Evolutionary conservation across 345 rosid species (phyloP).

Genomic region (Excoecaria agallocha): DNA sequence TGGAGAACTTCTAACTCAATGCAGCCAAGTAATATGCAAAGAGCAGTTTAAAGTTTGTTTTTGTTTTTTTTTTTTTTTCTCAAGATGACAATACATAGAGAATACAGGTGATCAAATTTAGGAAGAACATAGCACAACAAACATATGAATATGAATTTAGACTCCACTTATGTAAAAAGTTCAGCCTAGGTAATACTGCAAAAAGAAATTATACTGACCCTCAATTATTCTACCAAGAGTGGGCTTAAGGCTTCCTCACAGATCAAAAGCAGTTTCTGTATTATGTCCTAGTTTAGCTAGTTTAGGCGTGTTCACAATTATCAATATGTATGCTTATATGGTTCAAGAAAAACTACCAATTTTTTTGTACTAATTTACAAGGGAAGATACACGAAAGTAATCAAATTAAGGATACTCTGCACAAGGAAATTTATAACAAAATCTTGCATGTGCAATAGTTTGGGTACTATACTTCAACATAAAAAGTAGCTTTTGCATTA

Average conservation of each 20-base stretch:
- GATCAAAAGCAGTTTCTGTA: no score
- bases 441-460: not conserved
- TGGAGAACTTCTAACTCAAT: not conserved
- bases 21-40: not conserved
- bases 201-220: not conserved
- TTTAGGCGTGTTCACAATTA: no score
- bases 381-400: no score
- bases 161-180: not conserved
- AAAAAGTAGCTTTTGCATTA: not conserved
- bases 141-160: not conserved
- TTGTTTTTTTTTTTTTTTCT: constrained; percentile 1
- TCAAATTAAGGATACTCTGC: no score
- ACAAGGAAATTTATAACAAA: not conserved
- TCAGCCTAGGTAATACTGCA: not conserved
- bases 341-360: no score
- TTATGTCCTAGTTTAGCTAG: no score
- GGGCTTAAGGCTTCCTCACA: no score
- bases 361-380: no score
- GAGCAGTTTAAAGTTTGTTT: not conserved
- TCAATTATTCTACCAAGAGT: no score
- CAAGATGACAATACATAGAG: not conserved
- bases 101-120: not conserved
- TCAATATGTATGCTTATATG: no score
- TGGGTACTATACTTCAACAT: not conserved
- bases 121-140: not conserved